Conservation (phyloP, 495 filamentous ascomycete species). For the Penicillium fimorum region DNA sequence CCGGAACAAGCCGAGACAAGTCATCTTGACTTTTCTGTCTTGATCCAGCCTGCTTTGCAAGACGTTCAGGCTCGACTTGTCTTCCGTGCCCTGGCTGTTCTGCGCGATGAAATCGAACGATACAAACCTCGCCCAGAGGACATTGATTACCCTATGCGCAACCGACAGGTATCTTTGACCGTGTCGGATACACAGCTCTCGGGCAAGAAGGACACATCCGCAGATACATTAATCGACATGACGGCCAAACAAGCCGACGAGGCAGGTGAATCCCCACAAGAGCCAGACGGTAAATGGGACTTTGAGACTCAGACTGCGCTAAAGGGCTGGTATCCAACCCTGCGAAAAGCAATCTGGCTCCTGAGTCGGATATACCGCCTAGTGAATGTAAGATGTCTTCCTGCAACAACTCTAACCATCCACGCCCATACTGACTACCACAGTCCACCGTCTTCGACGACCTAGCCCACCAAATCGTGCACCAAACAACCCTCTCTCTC, state of each 20-base stretch:
- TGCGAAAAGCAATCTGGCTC: constrained; percentile 77
- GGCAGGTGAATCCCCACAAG: constrained; percentile 42
- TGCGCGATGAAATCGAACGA: constrained; percentile 67
- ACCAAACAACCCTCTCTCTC: constrained; percentile 69
- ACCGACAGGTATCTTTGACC: constrained; percentile 46
- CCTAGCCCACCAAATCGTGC: constrained; percentile 73
- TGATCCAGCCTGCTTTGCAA: constrained; percentile 68
- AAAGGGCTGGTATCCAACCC: constrained; percentile 62
- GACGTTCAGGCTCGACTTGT: constrained; percentile 74
- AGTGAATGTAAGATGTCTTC: constrained; percentile 55
- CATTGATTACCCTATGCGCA: constrained; percentile 61
- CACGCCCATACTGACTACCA: constrained; percentile 12
- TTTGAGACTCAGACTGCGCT: constrained; percentile 51
- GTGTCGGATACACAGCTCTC: constrained; percentile 49
- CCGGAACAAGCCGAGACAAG: constrained; percentile 52
- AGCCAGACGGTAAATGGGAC: constrained; percentile 52
- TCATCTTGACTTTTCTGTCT: constrained; percentile 62
- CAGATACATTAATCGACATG: constrained; percentile 45
- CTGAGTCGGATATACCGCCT: constrained; percentile 81
- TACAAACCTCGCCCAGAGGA: constrained; percentile 69
- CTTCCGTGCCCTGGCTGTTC: constrained; percentile 65
- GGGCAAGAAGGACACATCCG: constrained; percentile 43
- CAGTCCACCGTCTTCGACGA: constrained; percentile 74
- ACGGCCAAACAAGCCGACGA: constrained; percentile 54
- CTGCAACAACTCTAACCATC: not conserved